These are phyloP conservation scores for Dovyalis caffra DNA, from an alignment of 345 rosid genomes.

Conservation along the genomic window DNA sequence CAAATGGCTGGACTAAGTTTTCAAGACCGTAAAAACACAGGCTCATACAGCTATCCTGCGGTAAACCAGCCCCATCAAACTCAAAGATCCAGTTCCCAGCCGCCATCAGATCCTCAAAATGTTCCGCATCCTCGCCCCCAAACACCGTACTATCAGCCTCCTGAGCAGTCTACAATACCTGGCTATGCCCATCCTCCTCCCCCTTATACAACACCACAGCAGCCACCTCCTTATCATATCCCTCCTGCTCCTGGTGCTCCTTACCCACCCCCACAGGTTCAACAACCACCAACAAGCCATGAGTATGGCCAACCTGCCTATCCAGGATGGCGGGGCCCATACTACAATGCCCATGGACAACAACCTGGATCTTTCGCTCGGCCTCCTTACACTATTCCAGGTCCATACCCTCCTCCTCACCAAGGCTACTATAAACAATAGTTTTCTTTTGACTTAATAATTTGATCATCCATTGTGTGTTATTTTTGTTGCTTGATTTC, in stretches of 20 bases:
- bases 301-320: slow-evolving; percentile 81
- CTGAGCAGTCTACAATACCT: slow-evolving; percentile 57
- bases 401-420: slow-evolving; percentile 68
- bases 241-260: slow-evolving; percentile 41
- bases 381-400: slow-evolving; percentile 75
- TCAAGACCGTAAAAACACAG: slow-evolving; percentile 68
- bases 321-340: slow-evolving; percentile 93
- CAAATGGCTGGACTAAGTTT: slow-evolving; percentile 85
- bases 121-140: slow-evolving; percentile 46
- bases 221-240: slow-evolving; percentile 53
- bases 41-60: slow-evolving; percentile 62
- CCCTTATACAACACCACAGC: slow-evolving; percentile 55
- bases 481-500: background rate
- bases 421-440: slow-evolving; percentile 85
- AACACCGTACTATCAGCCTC: slow-evolving; percentile 61
- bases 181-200: slow-evolving; percentile 55
- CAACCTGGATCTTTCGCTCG: slow-evolving; percentile 66
- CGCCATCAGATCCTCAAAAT: slow-evolving; percentile 55
- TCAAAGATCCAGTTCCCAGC: slow-evolving; percentile 42
- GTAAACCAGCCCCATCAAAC: slow-evolving; percentile 56
- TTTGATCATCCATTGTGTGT: background rate
- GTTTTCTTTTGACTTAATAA: background rate
- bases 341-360: slow-evolving; percentile 69
- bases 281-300: slow-evolving; percentile 56
- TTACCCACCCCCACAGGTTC: slow-evolving; percentile 57